Evolutionary conservation across 345 rosid species (phyloP), one percentile per base, ranked within the genome.

Genomic region (Populus ilicifolia): DNA sequence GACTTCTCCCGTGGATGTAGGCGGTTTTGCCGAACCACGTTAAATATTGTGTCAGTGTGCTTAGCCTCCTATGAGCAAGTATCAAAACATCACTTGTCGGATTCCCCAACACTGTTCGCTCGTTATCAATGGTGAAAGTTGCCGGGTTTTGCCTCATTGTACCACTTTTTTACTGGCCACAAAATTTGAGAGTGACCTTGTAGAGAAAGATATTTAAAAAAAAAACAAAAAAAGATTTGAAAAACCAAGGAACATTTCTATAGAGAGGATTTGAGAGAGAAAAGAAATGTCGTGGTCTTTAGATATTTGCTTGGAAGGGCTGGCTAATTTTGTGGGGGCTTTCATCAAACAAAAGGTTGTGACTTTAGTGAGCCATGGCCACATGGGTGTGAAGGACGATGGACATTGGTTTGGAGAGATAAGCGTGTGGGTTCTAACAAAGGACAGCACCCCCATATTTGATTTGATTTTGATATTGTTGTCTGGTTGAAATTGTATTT

Each of bases 311-410:
- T 8, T 25, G 39, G 27, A 12, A 8, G 18, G 17, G 29, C 10
- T 39, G 43, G 41, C 41, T 7, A 7, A 44, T 1, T 13, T 13
- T 23, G 66, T 38, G 76, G 76, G 61, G 44, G 18, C 41, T 54
- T 80, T 75, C 52, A 27, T 18, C 33, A 11, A 66, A 69, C 6
- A 56, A 64, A 66, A 23, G 38, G 73, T 29, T 13, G 36, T 41
- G 72, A 68, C 25, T 70, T 70, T n/a, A 46, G 70, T 14, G 75
- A 70, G 85, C 67, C 59, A 73, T 46, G 59, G 66, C 67, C 82
- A 81, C 70, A 72, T 81, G 83, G 78, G 52, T n/a, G 8, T 12
- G 43, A 48, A 77, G 79, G 83, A 74, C 79, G 76, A 68, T 62
- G 43, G 41, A 20, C 67, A 75, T 70, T 0, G 69, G 36, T 23